Conservation (phyloP, 352 stramenopile genomes). For the Phytophthora uliginosa region DNA sequence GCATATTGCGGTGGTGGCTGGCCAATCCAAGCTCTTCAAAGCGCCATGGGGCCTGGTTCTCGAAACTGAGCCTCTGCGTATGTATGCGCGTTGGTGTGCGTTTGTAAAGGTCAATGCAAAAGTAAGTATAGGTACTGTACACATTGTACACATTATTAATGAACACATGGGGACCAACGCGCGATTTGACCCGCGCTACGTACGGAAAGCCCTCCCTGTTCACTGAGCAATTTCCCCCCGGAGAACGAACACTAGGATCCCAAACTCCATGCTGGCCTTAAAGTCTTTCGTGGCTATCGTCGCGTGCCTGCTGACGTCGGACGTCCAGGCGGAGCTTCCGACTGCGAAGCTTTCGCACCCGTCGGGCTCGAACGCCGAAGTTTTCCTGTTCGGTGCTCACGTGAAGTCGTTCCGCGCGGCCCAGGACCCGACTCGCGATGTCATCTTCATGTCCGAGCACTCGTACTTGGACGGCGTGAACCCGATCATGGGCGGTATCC, state of each 20-base stretch:
- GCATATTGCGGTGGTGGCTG: neutral
- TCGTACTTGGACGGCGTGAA: constrained; percentile 88
- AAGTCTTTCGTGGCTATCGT: neutral
- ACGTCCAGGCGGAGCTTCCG: constrained; percentile 42
- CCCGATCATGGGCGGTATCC: constrained; percentile 92
- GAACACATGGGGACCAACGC: neutral
- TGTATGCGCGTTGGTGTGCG: neutral
- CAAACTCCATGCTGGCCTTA: neutral
- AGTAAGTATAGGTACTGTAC: too few species aligned
- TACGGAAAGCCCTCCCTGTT: neutral
- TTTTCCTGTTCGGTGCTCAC: constrained; percentile 87
- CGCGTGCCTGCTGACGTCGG: neutral
- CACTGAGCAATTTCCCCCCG: neutral
- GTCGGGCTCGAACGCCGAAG: constrained; percentile 64
- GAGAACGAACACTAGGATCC: neutral
- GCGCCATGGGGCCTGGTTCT: neutral
- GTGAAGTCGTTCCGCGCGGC: constrained; percentile 71
- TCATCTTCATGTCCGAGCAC: constrained; percentile 89
- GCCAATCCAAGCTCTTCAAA: neutral
- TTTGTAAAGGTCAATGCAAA: neutral
- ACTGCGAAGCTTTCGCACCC: constrained; percentile 62
- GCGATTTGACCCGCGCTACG: neutral
- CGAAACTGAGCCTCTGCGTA: neutral
- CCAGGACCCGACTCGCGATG: constrained; percentile 49
- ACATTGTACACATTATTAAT: neutral